Evolutionary conservation across 202 grass and related monocot genomes (phyloP), one percentile per base, ranked within the genome.

Genomic region (Dendrocalamus latiflorus): DNA sequence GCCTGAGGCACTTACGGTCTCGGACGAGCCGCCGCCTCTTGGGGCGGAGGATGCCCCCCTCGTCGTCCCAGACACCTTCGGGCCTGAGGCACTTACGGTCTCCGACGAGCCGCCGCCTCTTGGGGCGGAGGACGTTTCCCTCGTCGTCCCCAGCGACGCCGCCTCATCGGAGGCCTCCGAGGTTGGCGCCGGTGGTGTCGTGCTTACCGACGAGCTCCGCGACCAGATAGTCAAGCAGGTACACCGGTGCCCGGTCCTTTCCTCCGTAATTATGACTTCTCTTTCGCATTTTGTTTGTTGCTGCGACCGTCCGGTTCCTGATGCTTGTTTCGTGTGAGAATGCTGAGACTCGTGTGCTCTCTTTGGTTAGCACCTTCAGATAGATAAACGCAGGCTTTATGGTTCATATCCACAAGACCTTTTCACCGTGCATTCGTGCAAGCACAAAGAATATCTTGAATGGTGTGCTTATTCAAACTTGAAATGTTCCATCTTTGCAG

Each of bases 211-310:
- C 54, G 94, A 97, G 53, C 94, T 94, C 68, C 69, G 85, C 30
- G 83, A 83, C 74, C 51, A 76, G 83, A 90, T 97, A 58, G 91
- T 94, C 54, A 89, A 91, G 54, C 91, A 94, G 91, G 94, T 89
- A 59, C 61, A 4, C 47, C 8, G 2, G 73, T 42, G 58, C 6
- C 18, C 6, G 14, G 2, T 49, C 16, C 38, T 70, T 60, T 45
- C 2, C 28, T 82, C 21, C 26, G 21, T 16, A 21, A 16, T 5
- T 86, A 36, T 53, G 8, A 47, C 22, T 26, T 57, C 30, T 51
- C 9, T 76, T 58, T 6, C 36, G 37, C 2, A 11, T 58, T 34
- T 58, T 55, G 12, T 30, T 30, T 15, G 28, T 45, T 68, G 26
- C 56, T 58, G 36, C 65, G n/a, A 43, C 10, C 47, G 21, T 26